Evolutionary conservation across 805 yeast species (phyloP).

Genomic region (Candida parachauliodes): DNA sequence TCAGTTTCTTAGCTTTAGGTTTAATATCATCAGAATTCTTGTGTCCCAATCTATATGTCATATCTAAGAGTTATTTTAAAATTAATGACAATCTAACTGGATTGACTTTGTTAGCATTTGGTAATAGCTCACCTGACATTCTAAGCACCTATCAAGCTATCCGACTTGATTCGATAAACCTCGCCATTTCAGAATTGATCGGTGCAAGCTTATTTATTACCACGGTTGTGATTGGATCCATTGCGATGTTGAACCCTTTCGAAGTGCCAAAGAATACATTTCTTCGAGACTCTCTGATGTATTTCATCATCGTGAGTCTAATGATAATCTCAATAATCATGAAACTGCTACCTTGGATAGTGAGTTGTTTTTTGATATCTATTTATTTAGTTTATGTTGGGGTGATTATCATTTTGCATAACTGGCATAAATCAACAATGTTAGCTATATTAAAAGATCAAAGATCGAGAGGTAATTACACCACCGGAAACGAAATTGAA

Average conservation of each 20-base stretch:
- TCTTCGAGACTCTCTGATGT: slow-evolving; percentile 58
- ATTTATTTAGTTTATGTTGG: slow-evolving; percentile 59
- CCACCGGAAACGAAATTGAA: slow-evolving; percentile 8
- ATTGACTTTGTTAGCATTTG: slow-evolving; percentile 81
- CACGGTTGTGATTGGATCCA: slow-evolving; percentile 74
- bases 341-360: slow-evolving; percentile 51
- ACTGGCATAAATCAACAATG: slow-evolving; percentile 14
- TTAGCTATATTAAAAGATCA: slow-evolving; percentile 15
- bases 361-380: slow-evolving; percentile 54
- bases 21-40: slow-evolving; percentile 77
- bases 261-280: slow-evolving; percentile 51
- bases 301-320: slow-evolving; percentile 47
- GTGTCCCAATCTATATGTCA: slow-evolving; percentile 70
- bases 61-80: slow-evolving; percentile 53
- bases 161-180: slow-evolving; percentile 60
- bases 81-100: slow-evolving; percentile 81
- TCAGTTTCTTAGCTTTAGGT: slow-evolving; percentile 64
- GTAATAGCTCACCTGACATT: slow-evolving; percentile 91
- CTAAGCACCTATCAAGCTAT: slow-evolving; percentile 82
- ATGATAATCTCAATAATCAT: slow-evolving; percentile 52
- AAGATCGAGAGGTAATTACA: slow-evolving; percentile 21
- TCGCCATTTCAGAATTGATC: slow-evolving; percentile 86
- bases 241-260: slow-evolving; percentile 66
- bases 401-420: slow-evolving; percentile 34
- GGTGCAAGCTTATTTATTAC: slow-evolving; percentile 87